These are phyloP conservation scores for Davidsoniella virescens DNA, from an alignment of 2,329 filamentous ascomycete species.

Conservation along the genomic window DNA sequence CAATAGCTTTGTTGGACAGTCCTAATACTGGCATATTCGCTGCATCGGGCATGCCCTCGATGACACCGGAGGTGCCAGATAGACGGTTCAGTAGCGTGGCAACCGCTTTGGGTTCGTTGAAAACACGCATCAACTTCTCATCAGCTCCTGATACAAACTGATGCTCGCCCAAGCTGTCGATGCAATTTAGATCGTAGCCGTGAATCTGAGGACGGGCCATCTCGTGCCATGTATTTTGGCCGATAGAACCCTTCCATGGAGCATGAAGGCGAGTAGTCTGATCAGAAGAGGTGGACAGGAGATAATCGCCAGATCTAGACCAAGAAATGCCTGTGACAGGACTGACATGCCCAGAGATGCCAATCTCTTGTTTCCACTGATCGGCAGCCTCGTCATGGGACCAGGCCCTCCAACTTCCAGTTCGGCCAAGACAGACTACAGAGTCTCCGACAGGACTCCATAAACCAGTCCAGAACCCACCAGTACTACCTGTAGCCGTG, in stretches of 20 bases:
- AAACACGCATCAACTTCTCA: slow-evolving; percentile 94
- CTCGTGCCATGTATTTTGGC: slow-evolving; percentile 65
- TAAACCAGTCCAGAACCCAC: slow-evolving; percentile 89
- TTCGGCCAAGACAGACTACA: slow-evolving; percentile 72
- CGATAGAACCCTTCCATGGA: slow-evolving; percentile 44
- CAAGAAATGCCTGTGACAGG: slow-evolving; percentile 71
- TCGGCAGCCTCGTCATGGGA: slow-evolving; percentile 42
- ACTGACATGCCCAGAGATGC: slow-evolving; percentile 69
- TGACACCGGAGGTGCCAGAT: slow-evolving; percentile 29
- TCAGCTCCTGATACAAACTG: slow-evolving; percentile 91
- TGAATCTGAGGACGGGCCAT: slow-evolving; percentile 93
- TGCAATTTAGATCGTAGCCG: slow-evolving; percentile 93
- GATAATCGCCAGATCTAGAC: slow-evolving; percentile 65
- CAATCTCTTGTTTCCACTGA: slow-evolving; percentile 60
- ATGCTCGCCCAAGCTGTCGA: slow-evolving; percentile 54
- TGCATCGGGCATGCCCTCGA: slow-evolving; percentile 54
- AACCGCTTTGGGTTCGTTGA: slow-evolving; percentile 73
- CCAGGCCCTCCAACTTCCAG: slow-evolving; percentile 89
- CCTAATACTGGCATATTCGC: slow-evolving; percentile 92
- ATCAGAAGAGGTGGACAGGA: slow-evolving; percentile 78
- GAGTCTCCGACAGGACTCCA: slow-evolving; percentile 62
- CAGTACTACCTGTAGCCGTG: slow-evolving; percentile 86
- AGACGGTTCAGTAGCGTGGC: slow-evolving; percentile 56
- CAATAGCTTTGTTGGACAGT: slow-evolving; percentile 86
- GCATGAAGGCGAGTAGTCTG: slow-evolving; percentile 85